Percentiles rank a stretch among this genome's conserved stretches.
Conservation (phyloP, 768 basidiomycete species). For the Pisolithus albus region DNA sequence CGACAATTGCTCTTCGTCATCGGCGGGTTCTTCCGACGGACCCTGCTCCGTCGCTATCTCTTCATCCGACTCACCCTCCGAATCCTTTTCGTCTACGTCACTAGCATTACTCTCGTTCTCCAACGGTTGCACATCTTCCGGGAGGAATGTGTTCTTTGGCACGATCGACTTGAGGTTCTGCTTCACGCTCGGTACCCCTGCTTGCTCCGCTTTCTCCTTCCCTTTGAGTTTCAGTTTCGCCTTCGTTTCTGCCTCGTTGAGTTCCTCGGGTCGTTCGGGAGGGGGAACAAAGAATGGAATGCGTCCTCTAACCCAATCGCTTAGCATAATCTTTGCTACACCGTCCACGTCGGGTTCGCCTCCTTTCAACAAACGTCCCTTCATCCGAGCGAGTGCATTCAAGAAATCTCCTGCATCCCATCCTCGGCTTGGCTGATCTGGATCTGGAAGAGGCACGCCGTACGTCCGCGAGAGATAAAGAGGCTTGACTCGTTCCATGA, state of each 20-base stretch:
- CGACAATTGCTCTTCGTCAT: constrained; percentile 25
- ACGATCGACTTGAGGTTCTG: constrained; percentile 84
- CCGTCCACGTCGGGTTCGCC: constrained; percentile 92
- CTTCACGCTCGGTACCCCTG: constrained; percentile 56
- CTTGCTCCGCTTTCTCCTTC: constrained; percentile 33
- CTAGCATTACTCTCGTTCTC: constrained; percentile 39
- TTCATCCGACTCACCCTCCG: constrained; percentile 20
- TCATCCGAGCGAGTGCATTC: constrained; percentile 80
- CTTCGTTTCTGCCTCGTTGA: constrained; percentile 53
- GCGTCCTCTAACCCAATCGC: constrained; percentile 95
- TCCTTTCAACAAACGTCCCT: constrained; percentile 85
- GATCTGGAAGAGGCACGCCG: constrained; percentile 57
- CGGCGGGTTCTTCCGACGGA: constrained; percentile 36
- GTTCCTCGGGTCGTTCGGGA: constrained; percentile 70
- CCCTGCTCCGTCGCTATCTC: not conserved
- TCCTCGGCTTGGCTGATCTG: constrained; percentile 40
- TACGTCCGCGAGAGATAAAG: constrained; percentile 87
- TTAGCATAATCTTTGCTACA: constrained; percentile 90
- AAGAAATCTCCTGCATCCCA: constrained; percentile 80
- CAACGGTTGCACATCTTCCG: constrained; percentile 71
- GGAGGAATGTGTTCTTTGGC: constrained; percentile 81
- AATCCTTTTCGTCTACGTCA: constrained; percentile 22
- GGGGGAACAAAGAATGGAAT: constrained; percentile 96
- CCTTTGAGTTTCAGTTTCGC: constrained; percentile 49
- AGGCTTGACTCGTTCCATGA: constrained; percentile 89